phyloP scores from a whole-genome alignment of 2,329 filamentous ascomycete species.

The Periglandula ipomoeae region DNA sequence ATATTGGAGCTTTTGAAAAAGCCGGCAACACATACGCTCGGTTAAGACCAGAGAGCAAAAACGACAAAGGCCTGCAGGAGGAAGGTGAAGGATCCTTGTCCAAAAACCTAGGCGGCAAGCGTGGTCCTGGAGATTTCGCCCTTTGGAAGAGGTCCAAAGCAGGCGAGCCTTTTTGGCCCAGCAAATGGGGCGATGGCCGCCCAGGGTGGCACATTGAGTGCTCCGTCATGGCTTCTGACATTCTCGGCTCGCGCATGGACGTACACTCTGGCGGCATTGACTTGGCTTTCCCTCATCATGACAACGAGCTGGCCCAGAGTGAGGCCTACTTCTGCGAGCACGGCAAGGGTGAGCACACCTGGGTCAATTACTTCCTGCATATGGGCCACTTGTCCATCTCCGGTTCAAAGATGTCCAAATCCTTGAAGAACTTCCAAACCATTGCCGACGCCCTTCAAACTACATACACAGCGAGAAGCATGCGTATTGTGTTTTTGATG shows the following conservation, averaged over 20 bases:
- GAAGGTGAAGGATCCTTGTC: conserved; percentile 83
- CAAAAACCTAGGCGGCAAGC: conserved; percentile 56
- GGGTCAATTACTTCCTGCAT: conserved; percentile 94
- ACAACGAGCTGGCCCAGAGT: conserved; percentile 84
- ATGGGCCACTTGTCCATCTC: conserved; percentile 84
- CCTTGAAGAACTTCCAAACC: conserved; percentile 90
- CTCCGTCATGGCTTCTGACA: conserved; percentile 86
- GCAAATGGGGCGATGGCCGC: conserved; percentile 76
- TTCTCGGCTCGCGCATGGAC: conserved; percentile 79
- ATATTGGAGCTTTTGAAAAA: conserved; percentile 77
- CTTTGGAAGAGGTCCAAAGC: conserved; percentile 90
- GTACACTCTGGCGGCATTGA: conserved; percentile 92
- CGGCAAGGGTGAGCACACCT: conserved; percentile 51
- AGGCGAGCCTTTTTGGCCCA: conserved; percentile 85
- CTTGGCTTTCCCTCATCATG: conserved; percentile 83
- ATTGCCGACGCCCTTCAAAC: conserved; percentile 70
- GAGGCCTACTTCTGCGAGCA: conserved; percentile 68
- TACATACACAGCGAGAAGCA: conserved; percentile 64
- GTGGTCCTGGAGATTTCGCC: conserved; percentile 74
- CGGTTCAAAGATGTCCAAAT: conserved; percentile 94
- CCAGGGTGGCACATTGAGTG: conserved; percentile 98
- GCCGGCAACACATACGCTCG: conserved; percentile 79
- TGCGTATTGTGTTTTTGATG: conserved; percentile 80
- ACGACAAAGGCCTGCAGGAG: conserved; percentile 72
- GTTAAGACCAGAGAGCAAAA: conserved; percentile 75